Percentiles rank a stretch among this genome's conserved stretches.
Evolutionary conservation across 306 rosid genomes (phyloP).

Genomic region (Rosa rugosa): DNA sequence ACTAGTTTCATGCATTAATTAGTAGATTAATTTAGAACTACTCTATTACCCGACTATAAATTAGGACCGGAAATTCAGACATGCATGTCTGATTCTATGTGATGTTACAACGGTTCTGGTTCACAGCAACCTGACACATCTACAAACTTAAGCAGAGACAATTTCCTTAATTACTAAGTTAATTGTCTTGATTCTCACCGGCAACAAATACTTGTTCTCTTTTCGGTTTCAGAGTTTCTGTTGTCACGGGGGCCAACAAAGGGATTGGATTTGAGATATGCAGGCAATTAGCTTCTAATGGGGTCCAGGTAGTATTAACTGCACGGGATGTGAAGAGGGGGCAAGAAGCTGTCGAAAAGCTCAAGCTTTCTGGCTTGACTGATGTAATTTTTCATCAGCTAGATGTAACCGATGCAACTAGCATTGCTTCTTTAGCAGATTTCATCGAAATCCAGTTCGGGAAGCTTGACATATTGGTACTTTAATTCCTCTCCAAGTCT

Average conservation of each 20-base stretch:
- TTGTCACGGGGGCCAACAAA: constrained; percentile 22
- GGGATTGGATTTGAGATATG: constrained; percentile 24
- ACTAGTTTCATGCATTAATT: no score
- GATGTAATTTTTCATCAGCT: constrained; percentile 17
- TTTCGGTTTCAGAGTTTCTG: background rate
- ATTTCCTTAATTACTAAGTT: background rate
- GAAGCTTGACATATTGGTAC: constrained; percentile 16
- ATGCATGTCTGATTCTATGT: no score
- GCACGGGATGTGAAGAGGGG: constrained; percentile 16
- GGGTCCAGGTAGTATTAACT: constrained; percentile 8
- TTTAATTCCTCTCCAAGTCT: background rate
- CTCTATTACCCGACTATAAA: no score
- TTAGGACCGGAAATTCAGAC: no score
- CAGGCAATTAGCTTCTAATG: constrained; percentile 16
- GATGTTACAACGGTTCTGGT: background rate
- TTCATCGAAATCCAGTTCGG: background rate
- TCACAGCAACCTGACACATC: background rate
- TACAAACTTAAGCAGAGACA: no score
- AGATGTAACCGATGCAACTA: background rate
- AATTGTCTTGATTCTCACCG: background rate
- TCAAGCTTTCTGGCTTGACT: constrained; percentile 9
- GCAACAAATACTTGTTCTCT: background rate
- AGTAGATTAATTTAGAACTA: no score
- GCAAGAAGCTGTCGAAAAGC: constrained; percentile 14
- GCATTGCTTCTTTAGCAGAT: constrained; percentile 9